Conservation (phyloP, 2,329 filamentous ascomycete genomes). For the Corniculantispora saksenae region DNA sequence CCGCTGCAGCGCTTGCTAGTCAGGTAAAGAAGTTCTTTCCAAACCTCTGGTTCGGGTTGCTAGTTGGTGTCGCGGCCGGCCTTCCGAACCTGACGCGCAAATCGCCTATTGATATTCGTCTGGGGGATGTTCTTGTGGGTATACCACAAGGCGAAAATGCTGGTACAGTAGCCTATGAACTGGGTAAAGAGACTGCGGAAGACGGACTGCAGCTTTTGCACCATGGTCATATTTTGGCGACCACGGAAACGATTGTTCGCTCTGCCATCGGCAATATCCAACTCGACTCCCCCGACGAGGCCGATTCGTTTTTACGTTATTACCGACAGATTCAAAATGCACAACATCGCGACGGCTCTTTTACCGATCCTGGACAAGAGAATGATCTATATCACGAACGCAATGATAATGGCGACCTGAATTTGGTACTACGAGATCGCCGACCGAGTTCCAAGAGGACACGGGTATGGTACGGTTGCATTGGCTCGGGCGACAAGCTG, state of each 20-base stretch:
- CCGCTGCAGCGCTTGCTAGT: slow-evolving; percentile 34
- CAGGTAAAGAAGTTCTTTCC: slow-evolving; percentile 37
- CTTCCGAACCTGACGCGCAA: slow-evolving; percentile 29
- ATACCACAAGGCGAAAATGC: slow-evolving; percentile 27
- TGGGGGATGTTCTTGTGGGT: slow-evolving; percentile 40
- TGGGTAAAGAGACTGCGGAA: slow-evolving; percentile 34
- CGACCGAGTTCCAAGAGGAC: slow-evolving; percentile 25
- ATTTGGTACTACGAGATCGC: slow-evolving; percentile 20
- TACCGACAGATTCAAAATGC: slow-evolving; percentile 30
- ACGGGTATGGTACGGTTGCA: slow-evolving; percentile 35
- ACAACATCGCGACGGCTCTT: slow-evolving; percentile 27
- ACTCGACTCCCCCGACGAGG: slow-evolving; percentile 26
- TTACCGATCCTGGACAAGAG: slow-evolving; percentile 35
- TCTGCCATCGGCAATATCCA: slow-evolving; percentile 38
- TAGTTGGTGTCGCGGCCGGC: slow-evolving; percentile 38
- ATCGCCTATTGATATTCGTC: slow-evolving; percentile 36
- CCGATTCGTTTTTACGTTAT: slow-evolving; percentile 24
- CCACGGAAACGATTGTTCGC: slow-evolving; percentile 33
- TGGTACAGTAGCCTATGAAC: slow-evolving; percentile 33
- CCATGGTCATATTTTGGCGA: slow-evolving; percentile 28
- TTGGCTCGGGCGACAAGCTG: slow-evolving; percentile 33
- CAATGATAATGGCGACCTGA: slow-evolving; percentile 7
- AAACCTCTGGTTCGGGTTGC: slow-evolving; percentile 37
- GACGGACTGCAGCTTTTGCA: slow-evolving; percentile 30
- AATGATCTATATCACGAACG: slow-evolving; percentile 28